phyloP scores from a whole-genome alignment of 306 rosid genomes.

The Sicyos edulis region DNA sequence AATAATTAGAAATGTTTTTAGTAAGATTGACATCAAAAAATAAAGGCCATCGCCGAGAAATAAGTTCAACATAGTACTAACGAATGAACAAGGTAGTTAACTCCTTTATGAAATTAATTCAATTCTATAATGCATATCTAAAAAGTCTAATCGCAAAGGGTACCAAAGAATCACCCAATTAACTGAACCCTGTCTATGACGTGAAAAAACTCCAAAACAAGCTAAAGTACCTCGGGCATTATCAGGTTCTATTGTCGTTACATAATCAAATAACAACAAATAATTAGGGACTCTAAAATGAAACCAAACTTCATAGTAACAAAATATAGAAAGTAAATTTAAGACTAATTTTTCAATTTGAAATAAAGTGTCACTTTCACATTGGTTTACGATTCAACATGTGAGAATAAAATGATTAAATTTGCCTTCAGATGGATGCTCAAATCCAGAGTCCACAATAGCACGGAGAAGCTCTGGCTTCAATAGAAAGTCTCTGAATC shows the following conservation, averaged over 20 bases:
- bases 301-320: background rate
- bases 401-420: background rate
- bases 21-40: background rate
- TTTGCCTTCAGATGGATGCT: conserved; percentile 99
- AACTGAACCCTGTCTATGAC: background rate
- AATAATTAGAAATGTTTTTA: background rate
- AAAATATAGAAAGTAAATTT: background rate
- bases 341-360: background rate
- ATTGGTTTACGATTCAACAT: background rate
- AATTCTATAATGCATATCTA: background rate
- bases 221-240: background rate
- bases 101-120: background rate
- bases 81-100: background rate
- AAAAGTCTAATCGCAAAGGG: background rate
- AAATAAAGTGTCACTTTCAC: background rate
- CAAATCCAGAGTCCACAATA: conserved; percentile 96
- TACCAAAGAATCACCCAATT: background rate
- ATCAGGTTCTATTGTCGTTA: background rate
- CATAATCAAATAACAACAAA: background rate
- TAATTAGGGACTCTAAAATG: background rate
- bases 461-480: conserved; percentile 99
- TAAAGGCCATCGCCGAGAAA: background rate
- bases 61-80: background rate
- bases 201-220: background rate
- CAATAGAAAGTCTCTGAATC: conserved; percentile 96